Evolutionary conservation across 176 grass and related monocot species (phyloP).

Genomic region (Sorghum bicolor): DNA sequence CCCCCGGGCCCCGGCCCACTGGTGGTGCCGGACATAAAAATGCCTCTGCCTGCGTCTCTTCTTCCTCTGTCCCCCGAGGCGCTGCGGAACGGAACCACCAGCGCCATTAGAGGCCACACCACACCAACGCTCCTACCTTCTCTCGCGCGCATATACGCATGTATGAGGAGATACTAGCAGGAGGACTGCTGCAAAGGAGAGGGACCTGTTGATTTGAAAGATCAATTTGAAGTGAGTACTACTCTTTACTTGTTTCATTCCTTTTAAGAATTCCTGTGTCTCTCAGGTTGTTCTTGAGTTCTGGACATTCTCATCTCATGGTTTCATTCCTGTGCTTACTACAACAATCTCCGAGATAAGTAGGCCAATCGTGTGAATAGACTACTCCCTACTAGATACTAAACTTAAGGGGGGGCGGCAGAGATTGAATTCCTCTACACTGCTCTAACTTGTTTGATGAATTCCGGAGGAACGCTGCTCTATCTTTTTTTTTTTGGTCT

Average conservation of each 20-base stretch:
- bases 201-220: background rate
- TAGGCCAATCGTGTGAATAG: background rate
- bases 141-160: background rate
- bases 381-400: background rate
- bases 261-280: no score
- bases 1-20: background rate
- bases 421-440: background rate
- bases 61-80: constrained; percentile 17
- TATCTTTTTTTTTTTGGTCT: background rate
- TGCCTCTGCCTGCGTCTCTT: constrained; percentile 1
- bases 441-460: background rate
- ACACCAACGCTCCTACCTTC: background rate
- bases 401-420: no score
- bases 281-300: background rate
- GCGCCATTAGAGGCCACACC: background rate
- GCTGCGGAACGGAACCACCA: background rate
- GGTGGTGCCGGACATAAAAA: constrained; percentile 29
- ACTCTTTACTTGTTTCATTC: background rate
- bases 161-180: background rate
- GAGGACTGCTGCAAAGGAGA: background rate
- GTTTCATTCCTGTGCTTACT: background rate
- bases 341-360: background rate
- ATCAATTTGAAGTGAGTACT: constrained; percentile 21
- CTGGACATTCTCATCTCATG: background rate
- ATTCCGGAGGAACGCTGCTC: background rate